A percentile compares a stretch with the other conserved stretches of the same genome.
phyloP scores from a whole-genome alignment of 306 rosid genomes.

The Chamaecrista fasciculata region DNA sequence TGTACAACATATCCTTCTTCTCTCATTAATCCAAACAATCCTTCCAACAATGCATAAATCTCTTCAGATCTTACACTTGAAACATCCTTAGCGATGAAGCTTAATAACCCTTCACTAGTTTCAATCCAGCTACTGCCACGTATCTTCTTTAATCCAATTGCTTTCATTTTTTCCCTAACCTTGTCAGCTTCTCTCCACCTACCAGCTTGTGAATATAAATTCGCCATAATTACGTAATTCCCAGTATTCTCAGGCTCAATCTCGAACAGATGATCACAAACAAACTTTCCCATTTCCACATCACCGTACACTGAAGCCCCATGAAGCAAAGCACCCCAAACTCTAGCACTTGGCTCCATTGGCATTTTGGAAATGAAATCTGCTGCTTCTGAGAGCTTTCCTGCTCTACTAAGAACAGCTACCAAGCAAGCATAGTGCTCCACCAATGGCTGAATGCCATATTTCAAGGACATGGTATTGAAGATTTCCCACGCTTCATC shows the following conservation, averaged over 20 bases:
- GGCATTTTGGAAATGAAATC: slow-evolving; percentile 66
- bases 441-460: slow-evolving; percentile 58
- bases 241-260: slow-evolving; percentile 82
- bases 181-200: slow-evolving; percentile 77
- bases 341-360: slow-evolving; percentile 71
- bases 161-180: slow-evolving; percentile 63
- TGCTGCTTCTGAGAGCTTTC: slow-evolving; percentile 67
- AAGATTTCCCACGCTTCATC: slow-evolving; percentile 83
- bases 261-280: slow-evolving; percentile 55
- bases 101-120: slow-evolving; percentile 46
- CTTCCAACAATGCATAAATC: slow-evolving; percentile 53
- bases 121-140: slow-evolving; percentile 78
- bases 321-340: slow-evolving; percentile 85
- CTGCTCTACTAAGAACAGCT: slow-evolving; percentile 78
- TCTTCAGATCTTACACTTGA: slow-evolving; percentile 52
- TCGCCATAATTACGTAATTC: slow-evolving; percentile 82
- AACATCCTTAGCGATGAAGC: slow-evolving; percentile 50
- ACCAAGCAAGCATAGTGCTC: slow-evolving; percentile 96
- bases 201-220: slow-evolving; percentile 70
- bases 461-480: slow-evolving; percentile 41
- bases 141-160: slow-evolving; percentile 60
- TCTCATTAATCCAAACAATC: slow-evolving; percentile 57
- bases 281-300: slow-evolving; percentile 70
- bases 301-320: slow-evolving; percentile 78
- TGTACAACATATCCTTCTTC: slow-evolving; percentile 48